Evolutionary conservation across 805 yeast species (phyloP), one percentile per base, ranked within the genome.

Genomic region (Sugiyamaella qingdaonensis): DNA sequence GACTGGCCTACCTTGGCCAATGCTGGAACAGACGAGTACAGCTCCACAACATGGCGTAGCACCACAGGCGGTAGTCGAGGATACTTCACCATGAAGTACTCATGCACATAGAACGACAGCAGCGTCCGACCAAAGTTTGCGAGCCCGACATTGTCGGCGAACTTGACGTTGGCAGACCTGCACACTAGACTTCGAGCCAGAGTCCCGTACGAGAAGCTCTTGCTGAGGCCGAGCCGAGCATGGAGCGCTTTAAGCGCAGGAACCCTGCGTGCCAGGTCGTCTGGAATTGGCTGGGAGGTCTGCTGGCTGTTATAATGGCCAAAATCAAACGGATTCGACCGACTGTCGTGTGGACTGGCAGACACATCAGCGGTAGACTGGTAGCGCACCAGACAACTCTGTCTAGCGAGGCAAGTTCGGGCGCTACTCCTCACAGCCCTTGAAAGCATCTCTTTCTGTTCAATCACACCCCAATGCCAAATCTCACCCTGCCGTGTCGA

Each of bases 51-150:
- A 5, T 84, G 81, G 61, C 84, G 81, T 53, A 89, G 78, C 27
- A 91, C 85, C 8, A 82, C 78, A 56, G 85, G 78, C 14, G 99
- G 99, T 48, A 94, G 76, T 67, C 99, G 81, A 51, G 99, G 99
- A 68, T 90, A 90, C 59, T 79, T 81, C 48, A 83, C 70, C 61
- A 89, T 72, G 54, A 92, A 73, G 61, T 86, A 73, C 68, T 89
- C 95, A 18, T 86, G 77, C 2, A 83, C 85, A 63, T 88, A 85
- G 68, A 83, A 88, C 10, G 84, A 80, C 55, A 94, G 72, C 47
- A 94, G 72, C 55, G 84, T 82, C 63, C 84, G 81, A 48, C 99
- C 99, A 64, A 92, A 83, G n/a, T 81, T 79, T 54, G 86, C 79
- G 64, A 92, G 77, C 4, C 95, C 94, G 53, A 76, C 76, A 68